Evolutionary conservation across 208 protist species (phyloP).

Genomic region (Trypanosoma grayi): DNA sequence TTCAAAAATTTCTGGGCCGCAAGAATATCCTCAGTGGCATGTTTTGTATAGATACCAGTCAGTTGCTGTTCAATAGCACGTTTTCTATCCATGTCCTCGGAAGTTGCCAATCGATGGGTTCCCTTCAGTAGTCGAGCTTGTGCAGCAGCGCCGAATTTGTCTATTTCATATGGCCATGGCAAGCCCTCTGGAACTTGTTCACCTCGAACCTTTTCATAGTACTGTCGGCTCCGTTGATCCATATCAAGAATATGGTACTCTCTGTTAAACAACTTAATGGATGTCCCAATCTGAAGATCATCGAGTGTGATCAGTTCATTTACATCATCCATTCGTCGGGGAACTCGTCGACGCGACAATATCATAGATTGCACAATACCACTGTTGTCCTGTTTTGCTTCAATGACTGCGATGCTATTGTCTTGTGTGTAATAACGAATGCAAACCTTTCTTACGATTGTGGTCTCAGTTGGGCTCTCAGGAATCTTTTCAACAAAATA

Average conservation of each 20-base stretch:
- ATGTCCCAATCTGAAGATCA: slow-evolving; percentile 72
- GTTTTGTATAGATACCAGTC: slow-evolving; percentile 87
- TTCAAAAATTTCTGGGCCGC: slow-evolving; percentile 85
- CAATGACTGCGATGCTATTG: slow-evolving; percentile 74
- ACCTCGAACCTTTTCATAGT: slow-evolving; percentile 55
- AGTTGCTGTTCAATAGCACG: slow-evolving; percentile 80
- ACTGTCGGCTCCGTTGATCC: slow-evolving; percentile 70
- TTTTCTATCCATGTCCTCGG: slow-evolving; percentile 87
- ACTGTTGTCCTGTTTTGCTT: slow-evolving; percentile 67
- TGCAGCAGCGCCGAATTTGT: slow-evolving; percentile 35
- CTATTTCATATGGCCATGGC: slow-evolving; percentile 44
- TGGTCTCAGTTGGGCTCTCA: slow-evolving; percentile 53
- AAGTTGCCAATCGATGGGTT: slow-evolving; percentile 53
- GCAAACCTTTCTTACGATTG: slow-evolving; percentile 67
- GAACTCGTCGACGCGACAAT: slow-evolving; percentile 77
- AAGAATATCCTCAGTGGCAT: slow-evolving; percentile 80
- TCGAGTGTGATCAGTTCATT: slow-evolving; percentile 58
- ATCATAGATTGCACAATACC: slow-evolving; percentile 71
- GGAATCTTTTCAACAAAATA: slow-evolving; percentile 77
- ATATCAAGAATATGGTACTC: slow-evolving; percentile 80
- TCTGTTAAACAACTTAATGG: slow-evolving; percentile 69
- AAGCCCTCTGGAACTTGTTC: slow-evolving; percentile 36
- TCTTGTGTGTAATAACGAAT: slow-evolving; percentile 80
- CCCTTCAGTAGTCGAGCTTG: slow-evolving; percentile 19
- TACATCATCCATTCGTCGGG: slow-evolving; percentile 34